Conservation (phyloP, 495 filamentous ascomycete species). For the Xylaria cubensis region DNA sequence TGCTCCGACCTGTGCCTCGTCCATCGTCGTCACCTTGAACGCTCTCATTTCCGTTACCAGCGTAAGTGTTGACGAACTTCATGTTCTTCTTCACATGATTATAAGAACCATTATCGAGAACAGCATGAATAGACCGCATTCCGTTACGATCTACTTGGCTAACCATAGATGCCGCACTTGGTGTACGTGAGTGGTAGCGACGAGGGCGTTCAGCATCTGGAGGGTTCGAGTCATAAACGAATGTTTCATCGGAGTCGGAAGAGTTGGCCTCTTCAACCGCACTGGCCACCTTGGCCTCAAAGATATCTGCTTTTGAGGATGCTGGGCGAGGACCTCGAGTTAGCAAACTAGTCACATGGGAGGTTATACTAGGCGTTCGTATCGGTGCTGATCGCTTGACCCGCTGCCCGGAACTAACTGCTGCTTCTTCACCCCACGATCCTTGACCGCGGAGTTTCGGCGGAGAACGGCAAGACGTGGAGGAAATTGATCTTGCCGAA, state of each 20-base stretch:
- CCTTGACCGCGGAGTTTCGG: slow-evolving; percentile 47
- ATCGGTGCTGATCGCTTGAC: slow-evolving; percentile 27
- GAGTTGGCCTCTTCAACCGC: slow-evolving; percentile 92
- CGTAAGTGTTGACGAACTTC: slow-evolving; percentile 94
- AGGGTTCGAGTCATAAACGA: slow-evolving; percentile 98
- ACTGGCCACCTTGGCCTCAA: slow-evolving; percentile 94
- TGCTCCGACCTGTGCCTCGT: slow-evolving; percentile 63
- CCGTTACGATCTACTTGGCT: slow-evolving; percentile 78
- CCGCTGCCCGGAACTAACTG: slow-evolving; percentile 25
- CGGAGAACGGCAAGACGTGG: slow-evolving; percentile 37
- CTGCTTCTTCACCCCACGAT: slow-evolving; percentile 41
- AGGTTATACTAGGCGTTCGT: slow-evolving; percentile 41
- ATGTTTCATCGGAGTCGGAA: slow-evolving; percentile 96
- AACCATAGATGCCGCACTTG: slow-evolving; percentile 89
- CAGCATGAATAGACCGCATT: slow-evolving; percentile 63
- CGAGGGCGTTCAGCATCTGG: slow-evolving; percentile 81
- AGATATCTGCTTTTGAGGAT: slow-evolving; percentile 97
- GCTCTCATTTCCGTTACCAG: slow-evolving; percentile 63
- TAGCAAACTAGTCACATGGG: slow-evolving; percentile 57
- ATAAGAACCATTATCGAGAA: slow-evolving; percentile 69
- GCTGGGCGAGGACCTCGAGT: slow-evolving; percentile 61
- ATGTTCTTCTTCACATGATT: slow-evolving; percentile 87
- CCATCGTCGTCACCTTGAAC: slow-evolving; percentile 68
- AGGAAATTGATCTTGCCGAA: slow-evolving; percentile 46
- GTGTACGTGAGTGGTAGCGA: slow-evolving; percentile 91